A percentile compares a stretch with the other conserved stretches of the same genome.
Conservation (phyloP, 345 rosid species). For the Eutrema japonicum region DNA sequence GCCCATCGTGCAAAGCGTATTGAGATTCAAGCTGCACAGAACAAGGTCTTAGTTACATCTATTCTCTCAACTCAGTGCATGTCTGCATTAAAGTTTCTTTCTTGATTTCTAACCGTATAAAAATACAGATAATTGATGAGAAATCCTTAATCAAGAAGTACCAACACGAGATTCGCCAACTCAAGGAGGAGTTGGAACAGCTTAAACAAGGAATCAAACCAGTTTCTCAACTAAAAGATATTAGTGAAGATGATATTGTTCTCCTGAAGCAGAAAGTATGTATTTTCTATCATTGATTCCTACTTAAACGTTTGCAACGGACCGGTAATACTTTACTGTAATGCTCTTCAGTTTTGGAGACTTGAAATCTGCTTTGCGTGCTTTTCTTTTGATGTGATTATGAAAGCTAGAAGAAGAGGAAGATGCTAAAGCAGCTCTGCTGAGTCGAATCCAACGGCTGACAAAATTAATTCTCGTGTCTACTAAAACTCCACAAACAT, state of each 20-base stretch:
- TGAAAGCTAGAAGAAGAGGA: constrained; percentile 92
- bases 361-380: constrained; percentile 30
- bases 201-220: constrained; percentile 80
- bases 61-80: constrained; percentile 6
- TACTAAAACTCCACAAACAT: constrained; percentile 76
- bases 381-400: constrained; percentile 36
- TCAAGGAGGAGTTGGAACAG: constrained; percentile 90
- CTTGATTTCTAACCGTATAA: constrained; percentile 35
- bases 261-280: constrained; percentile 89
- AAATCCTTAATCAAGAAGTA: constrained; percentile 95
- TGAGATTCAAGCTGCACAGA: constrained; percentile 90
- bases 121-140: constrained; percentile 87
- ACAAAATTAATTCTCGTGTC: constrained; percentile 94
- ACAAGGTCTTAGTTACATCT: constrained; percentile 63
- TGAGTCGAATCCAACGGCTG: constrained; percentile 89
- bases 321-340: constrained; percentile 7
- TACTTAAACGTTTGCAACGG: constrained; percentile 13
- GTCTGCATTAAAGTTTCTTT: constrained; percentile 7
- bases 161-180: constrained; percentile 85
- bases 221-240: constrained; percentile 72
- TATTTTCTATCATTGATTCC: constrained; percentile 25
- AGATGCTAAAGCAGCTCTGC: constrained; percentile 91
- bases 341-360: constrained; percentile 6
- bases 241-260: constrained; percentile 72
- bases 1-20: constrained; percentile 99